Evolutionary conservation across 1,139 yeast species (phyloP).

Genomic region (Candida tropicalis): DNA sequence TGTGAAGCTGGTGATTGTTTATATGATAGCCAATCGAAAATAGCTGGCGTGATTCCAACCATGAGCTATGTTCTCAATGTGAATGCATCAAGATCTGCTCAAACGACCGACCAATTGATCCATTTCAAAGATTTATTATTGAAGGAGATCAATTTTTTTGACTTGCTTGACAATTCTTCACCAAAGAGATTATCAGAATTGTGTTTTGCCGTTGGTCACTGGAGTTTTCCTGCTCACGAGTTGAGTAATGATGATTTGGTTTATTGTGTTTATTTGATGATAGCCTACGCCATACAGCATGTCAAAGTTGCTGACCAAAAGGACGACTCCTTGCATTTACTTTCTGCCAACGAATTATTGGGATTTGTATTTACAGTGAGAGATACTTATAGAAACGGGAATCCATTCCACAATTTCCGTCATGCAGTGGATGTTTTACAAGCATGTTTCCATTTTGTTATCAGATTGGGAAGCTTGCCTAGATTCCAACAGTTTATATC

Average conservation of each 20-base stretch:
- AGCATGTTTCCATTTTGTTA: slow-evolving; percentile 72
- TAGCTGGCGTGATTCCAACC: slow-evolving; percentile 31
- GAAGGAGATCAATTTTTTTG: slow-evolving; percentile 42
- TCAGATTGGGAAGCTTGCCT: slow-evolving; percentile 51
- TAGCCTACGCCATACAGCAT: slow-evolving; percentile 49
- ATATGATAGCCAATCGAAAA: slow-evolving; percentile 9
- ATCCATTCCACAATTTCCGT: slow-evolving; percentile 91
- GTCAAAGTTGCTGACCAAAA: slow-evolving; percentile 16
- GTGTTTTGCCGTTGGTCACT: slow-evolving; percentile 46
- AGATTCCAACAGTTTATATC: slow-evolving; percentile 37
- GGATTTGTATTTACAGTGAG: slow-evolving; percentile 67
- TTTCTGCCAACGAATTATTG: slow-evolving; percentile 49
- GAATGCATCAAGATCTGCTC: slow-evolving; percentile 27
- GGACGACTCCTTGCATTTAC: slow-evolving; percentile 20
- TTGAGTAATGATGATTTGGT: slow-evolving; percentile 68
- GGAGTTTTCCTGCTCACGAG: slow-evolving; percentile 72
- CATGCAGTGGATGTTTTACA: slow-evolving; percentile 96
- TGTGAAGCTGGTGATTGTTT: not conserved
- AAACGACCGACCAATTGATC: slow-evolving; percentile 26
- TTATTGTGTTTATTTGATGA: slow-evolving; percentile 59
- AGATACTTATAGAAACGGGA: slow-evolving; percentile 78
- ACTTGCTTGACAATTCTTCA: slow-evolving; percentile 29
- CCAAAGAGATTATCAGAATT: slow-evolving; percentile 30
- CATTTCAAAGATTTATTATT: slow-evolving; percentile 31
- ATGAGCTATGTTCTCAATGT: slow-evolving; percentile 34